A percentile compares a stretch with the other conserved stretches of the same genome.
phyloP scores from a whole-genome alignment of 1,284 basidiomycete species.

The Crucibulum parvulum region DNA sequence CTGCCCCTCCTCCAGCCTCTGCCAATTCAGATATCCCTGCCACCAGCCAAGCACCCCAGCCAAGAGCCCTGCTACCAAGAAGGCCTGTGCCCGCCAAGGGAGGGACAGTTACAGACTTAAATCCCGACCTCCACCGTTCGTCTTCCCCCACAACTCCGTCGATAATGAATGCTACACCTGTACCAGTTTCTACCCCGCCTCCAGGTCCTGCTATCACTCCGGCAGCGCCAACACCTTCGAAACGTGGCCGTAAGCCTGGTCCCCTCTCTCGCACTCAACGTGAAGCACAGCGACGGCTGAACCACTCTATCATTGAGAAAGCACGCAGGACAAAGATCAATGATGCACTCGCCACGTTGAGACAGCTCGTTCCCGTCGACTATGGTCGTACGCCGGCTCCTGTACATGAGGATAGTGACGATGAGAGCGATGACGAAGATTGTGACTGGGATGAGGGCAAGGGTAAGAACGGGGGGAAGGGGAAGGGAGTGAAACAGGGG shows the following conservation, averaged over 20 bases:
- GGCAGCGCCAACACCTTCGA: conserved; percentile 35
- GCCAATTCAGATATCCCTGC: conserved; percentile 5
- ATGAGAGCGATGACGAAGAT: conserved; percentile 40
- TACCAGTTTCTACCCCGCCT: neutral
- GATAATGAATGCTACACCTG: too few relatives aligned
- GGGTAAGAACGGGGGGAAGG: conserved; percentile 40
- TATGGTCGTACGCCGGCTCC: conserved; percentile 40
- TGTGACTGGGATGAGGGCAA: conserved; percentile 37
- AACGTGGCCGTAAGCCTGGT: conserved; percentile 74
- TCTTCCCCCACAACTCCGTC: neutral
- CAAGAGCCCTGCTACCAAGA: neutral
- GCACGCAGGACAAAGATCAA: conserved; percentile 85
- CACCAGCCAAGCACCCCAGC: conserved; percentile 3
- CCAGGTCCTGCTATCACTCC: neutral
- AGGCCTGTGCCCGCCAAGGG: neutral
- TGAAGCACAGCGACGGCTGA: conserved; percentile 80
- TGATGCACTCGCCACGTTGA: conserved; percentile 73
- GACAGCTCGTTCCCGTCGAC: conserved; percentile 66
- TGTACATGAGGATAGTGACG: conserved; percentile 30
- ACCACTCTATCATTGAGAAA: conserved; percentile 87
- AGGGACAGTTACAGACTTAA: neutral
- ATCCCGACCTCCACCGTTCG: neutral
- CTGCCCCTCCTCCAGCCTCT: conserved; percentile 11
- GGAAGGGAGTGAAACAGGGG: conserved; percentile 36
- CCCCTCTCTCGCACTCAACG: conserved; percentile 72